Percentiles rank a stretch among this genome's conserved stretches.
These are phyloP conservation scores for Meyerozyma carpophila DNA, from an alignment of 1,139 yeast species.

Conservation along the genomic window DNA sequence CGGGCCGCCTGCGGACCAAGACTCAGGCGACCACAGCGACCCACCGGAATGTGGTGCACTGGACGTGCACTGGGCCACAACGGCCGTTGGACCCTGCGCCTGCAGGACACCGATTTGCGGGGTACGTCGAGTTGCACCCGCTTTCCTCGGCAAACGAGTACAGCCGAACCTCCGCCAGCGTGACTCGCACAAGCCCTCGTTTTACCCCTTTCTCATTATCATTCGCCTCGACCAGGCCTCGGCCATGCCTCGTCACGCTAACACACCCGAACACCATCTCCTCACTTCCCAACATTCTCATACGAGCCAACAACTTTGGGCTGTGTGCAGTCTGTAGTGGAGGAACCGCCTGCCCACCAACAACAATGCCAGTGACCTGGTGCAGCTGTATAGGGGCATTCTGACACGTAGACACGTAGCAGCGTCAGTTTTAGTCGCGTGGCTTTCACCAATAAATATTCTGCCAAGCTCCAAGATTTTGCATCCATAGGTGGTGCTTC, in stretches of 20 bases:
- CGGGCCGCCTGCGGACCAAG: background rate
- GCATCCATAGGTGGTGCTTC: background rate
- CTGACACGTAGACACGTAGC: background rate
- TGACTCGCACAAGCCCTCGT: too few relatives aligned
- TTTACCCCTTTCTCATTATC: too few relatives aligned
- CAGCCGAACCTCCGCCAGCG: too few relatives aligned
- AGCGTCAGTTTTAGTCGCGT: background rate
- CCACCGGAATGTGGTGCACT: too few relatives aligned
- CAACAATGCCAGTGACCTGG: background rate
- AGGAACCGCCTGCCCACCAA: background rate
- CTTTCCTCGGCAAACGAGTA: too few relatives aligned
- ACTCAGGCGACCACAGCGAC: constrained; percentile 1
- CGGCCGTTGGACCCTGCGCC: too few relatives aligned
- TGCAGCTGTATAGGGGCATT: background rate
- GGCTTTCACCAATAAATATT: background rate
- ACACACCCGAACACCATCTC: background rate
- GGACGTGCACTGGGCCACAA: background rate
- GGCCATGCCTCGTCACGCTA: too few relatives aligned
- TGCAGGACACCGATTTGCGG: too few relatives aligned
- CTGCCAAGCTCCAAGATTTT: background rate
- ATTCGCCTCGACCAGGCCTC: too few relatives aligned
- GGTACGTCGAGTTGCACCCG: too few relatives aligned
- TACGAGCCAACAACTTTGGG: background rate
- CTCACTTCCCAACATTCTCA: background rate
- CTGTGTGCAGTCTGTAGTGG: background rate